Base-by-base conservation (phyloP, 2,329 filamentous ascomycete genomes). In the Cladosporium velox region DNA sequence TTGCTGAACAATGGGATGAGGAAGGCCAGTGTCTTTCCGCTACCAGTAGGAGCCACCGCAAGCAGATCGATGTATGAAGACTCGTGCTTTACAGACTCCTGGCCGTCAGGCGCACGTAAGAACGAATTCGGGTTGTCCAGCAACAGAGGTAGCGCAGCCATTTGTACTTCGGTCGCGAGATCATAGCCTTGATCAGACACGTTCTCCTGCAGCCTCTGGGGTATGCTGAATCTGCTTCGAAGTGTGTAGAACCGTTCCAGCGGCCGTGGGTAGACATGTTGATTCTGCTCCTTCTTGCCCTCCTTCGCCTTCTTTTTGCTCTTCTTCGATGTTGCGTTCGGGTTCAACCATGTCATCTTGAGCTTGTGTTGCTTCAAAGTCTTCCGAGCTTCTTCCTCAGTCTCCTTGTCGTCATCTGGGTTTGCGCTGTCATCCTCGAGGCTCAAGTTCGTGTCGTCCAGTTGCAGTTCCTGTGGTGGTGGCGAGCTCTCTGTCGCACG, bases 11-110 rank as follows among this genome's bases (percentile, higher is more conserved):
- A 85, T 0, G 94, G 93, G 51, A 99, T 91, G 72, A 98, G 79
- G 74, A 97, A 99, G 21, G 93, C 92, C 69, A 99, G 82, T 0
- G 95, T 99, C 83, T 99, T 99, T 54, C 95, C 95, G 77, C 94
- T 98, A 28, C 95, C 95, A 0, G 95, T 99, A 1, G 95, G 95
- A 3, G 95, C 95, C 52, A 98, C 88, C 0, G 92, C 91, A 69
- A 99, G 79, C 47, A 99, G 87, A 80, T 99, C 90, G 4, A 94
- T 82, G 14, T 82, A 80, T 26, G 71, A 66, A 14, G 64, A 34
- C 35, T 67, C 65, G 44, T 67, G 65, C 3, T 59, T 41, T 30
- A 66, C 24, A 78, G 77, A 26, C 74, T 74, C 30, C 76, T 61
- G 51, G 34, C 65, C 52, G 67, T 65, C 65, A 68, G 68, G 24